Base-by-base conservation (phyloP, 2,329 filamentous ascomycete genomes). In the Aspergillus felis region DNA sequence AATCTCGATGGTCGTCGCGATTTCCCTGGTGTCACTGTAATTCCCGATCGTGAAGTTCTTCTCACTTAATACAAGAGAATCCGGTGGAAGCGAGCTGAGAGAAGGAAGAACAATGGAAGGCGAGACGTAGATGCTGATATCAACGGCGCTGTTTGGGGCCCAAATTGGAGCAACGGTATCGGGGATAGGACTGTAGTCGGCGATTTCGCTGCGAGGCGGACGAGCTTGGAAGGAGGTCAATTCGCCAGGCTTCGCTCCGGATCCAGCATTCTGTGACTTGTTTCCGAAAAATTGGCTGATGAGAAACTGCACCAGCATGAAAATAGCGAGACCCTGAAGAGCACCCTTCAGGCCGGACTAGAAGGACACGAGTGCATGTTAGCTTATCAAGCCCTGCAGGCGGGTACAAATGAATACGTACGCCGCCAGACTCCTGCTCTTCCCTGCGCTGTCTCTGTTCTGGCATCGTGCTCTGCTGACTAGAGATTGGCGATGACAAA, bases 141-240 rank as follows among this genome's bases (percentile, higher is more conserved):
- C 94, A 64, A 99, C 76, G 58, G 84, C 79, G 67, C 86, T 90
- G 71, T 94, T 86, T 50, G 83, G 78, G 2, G 90, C 86, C 94
- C 94, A 99, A 68, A 97, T 91, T 24, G 94, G 92, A 41, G 89
- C 89, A 60, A 97, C 89, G 71, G 87, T 88, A 52, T 81, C 76
- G 24, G 86, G 87, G 64, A 75, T 86, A 73, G 68, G 87, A 77
- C 58, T 72, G 57, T 71, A 70, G 49, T 68, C 61, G 52, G 69
- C 56, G 55, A 74, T 63, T 56, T 74, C 69, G 60, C 66, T 70
- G 44, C 74, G 71, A 59, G 79, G 74, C n/a, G 89, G 87, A 53
- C 89, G 84, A 59, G 87, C 79, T 54, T 81, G 78, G 70, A 86
- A 92, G 20, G 86, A 76, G 28, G 88, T 87, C 55, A 91, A 85